phyloP scores from a whole-genome alignment of 108 stramenopile genomes.

The Fistulifera pelliculosa region DNA sequence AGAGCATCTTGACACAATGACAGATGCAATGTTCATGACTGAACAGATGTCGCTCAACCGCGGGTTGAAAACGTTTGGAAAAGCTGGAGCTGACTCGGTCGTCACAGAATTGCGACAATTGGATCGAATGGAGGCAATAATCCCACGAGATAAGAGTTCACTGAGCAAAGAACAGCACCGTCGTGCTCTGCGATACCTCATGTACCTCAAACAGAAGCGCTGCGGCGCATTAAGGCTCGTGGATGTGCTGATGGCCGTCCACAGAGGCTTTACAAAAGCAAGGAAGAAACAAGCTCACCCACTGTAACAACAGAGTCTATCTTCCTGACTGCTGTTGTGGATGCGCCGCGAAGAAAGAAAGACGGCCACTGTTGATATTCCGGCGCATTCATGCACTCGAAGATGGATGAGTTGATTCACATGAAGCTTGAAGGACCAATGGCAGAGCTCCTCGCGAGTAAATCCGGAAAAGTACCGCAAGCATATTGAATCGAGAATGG shows the following conservation, averaged over 20 bases:
- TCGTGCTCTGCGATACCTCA: conserved; percentile 25
- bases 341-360: conserved; percentile 27
- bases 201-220: conserved; percentile 37
- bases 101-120: conserved; percentile 32
- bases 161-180: conserved; percentile 21
- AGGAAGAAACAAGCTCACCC: conserved; percentile 32
- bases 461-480: conserved; percentile 2
- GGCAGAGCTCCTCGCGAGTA: conserved; percentile 2
- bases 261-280: conserved; percentile 18
- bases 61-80: conserved; percentile 22
- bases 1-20: not conserved
- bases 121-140: conserved; percentile 20
- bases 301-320: conserved; percentile 14
- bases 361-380: conserved; percentile 23
- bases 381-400: conserved; percentile 29
- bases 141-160: conserved; percentile 8
- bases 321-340: conserved; percentile 25
- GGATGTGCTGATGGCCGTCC: conserved; percentile 31
- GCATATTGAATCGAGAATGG: conserved; percentile 12
- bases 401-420: conserved; percentile 14
- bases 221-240: conserved; percentile 29
- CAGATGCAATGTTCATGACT: conserved; percentile 9
- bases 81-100: conserved; percentile 20
- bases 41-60: conserved; percentile 1
- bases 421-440: conserved; percentile 8